These are phyloP conservation scores for Sequoia sempervirens DNA, from an alignment of 75 land plant genomes.

Conservation along the genomic window DNA sequence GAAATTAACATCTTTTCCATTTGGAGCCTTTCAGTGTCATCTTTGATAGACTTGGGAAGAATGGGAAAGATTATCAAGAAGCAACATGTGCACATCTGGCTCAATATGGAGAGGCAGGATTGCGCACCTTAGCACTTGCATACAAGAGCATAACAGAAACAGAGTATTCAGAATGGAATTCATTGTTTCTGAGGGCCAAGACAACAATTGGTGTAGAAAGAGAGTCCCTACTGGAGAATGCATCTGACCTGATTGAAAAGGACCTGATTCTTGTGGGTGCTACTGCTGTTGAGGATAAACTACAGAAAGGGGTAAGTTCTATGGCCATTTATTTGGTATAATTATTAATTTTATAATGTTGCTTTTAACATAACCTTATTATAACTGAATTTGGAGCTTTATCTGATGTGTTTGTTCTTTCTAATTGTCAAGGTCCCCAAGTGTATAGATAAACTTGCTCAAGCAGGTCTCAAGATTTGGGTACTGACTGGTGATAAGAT, in stretches of 20 bases:
- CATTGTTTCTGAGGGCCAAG: slow-evolving; percentile 61
- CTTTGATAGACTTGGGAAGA: slow-evolving; percentile 61
- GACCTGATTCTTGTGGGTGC: slow-evolving; percentile 84
- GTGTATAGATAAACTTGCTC: slow-evolving; percentile 85
- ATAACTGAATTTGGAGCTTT: not conserved
- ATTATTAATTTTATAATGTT: not conserved
- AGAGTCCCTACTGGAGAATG: slow-evolving; percentile 52
- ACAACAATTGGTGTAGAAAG: slow-evolving; percentile 68
- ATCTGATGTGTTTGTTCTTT: not conserved
- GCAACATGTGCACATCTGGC: slow-evolving; percentile 58
- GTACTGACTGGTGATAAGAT: slow-evolving; percentile 89
- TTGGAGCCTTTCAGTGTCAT: slow-evolving; percentile 45
- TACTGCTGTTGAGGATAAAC: slow-evolving; percentile 84
- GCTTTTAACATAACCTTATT: not conserved
- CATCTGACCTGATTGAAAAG: slow-evolving; percentile 69
- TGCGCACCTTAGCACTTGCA: slow-evolving; percentile 75
- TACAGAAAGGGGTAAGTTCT: slow-evolving; percentile 65
- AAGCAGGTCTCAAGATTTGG: slow-evolving; percentile 92
- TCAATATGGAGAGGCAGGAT: slow-evolving; percentile 76
- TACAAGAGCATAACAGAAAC: slow-evolving; percentile 54
- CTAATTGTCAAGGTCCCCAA: slow-evolving; percentile 56
- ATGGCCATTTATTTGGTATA: not conserved
- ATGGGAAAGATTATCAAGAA: slow-evolving; percentile 46
- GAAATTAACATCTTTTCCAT: not conserved
- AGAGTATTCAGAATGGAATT: slow-evolving; percentile 72